A percentile compares a stretch with the other conserved stretches of the same genome.
Evolutionary conservation across 176 grass and related monocot species (phyloP).

Genomic region (Echinochloa phyllopogon): DNA sequence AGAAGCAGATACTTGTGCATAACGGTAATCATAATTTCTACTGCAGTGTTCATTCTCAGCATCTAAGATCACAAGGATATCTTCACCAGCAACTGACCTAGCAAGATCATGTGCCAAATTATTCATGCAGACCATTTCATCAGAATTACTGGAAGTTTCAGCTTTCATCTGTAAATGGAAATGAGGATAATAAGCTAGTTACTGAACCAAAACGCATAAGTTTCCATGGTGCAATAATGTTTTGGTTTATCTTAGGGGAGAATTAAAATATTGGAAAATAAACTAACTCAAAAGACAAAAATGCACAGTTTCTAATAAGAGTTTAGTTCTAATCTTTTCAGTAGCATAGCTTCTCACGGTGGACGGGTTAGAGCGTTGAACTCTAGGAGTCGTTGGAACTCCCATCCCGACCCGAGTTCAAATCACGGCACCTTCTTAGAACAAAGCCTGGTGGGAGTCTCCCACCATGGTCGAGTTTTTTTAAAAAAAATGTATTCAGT

Average conservation of each 20-base stretch:
- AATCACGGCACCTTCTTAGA: too few relatives aligned
- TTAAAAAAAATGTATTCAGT: neutral
- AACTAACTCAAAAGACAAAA: conserved; percentile 18
- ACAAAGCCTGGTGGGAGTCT: too few relatives aligned
- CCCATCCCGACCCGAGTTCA: too few relatives aligned
- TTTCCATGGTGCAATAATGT: conserved; percentile 4
- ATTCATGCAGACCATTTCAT: conserved; percentile 57
- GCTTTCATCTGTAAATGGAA: conserved; percentile 17
- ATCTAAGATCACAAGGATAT: conserved; percentile 59
- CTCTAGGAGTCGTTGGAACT: too few relatives aligned
- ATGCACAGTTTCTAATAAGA: neutral
- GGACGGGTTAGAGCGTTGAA: too few relatives aligned
- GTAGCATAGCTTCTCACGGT: too few relatives aligned
- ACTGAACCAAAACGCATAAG: neutral
- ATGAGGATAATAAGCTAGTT: conserved; percentile 27
- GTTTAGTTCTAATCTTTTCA: neutral
- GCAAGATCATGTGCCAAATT: conserved; percentile 63
- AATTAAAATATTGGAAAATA: conserved; percentile 2
- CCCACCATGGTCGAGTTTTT: too few relatives aligned
- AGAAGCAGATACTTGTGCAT: conserved; percentile 49
- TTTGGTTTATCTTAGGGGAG: conserved; percentile 9
- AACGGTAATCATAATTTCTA: conserved; percentile 52
- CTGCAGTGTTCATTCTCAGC: conserved; percentile 26
- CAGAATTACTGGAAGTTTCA: conserved; percentile 18
- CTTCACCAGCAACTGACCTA: conserved; percentile 66